Percentiles rank a stretch among this genome's conserved stretches.
phyloP scores from a whole-genome alignment of 73 alveolate genomes.

The Symbiodinium natans region DNA sequence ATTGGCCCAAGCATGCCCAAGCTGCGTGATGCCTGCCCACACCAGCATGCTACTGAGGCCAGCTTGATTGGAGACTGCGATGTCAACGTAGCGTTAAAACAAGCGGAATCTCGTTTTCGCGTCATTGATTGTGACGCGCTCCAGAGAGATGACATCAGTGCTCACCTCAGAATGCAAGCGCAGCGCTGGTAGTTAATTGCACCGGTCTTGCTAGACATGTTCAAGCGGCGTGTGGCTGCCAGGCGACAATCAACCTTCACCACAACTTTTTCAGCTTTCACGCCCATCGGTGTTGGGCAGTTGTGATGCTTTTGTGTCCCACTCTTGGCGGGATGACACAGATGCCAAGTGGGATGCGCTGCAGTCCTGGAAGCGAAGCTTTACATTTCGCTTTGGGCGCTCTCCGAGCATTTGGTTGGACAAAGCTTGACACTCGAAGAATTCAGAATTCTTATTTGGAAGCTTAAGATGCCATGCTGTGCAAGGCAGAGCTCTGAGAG shows the following conservation, averaged over 20 bases:
- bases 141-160: slow-evolving; percentile 37
- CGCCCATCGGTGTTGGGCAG: slow-evolving; percentile 24
- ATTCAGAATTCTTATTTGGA: too few species aligned
- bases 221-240: too few species aligned
- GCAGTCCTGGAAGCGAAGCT: neutral
- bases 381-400: neutral
- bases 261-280: neutral
- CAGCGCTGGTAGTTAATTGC: neutral
- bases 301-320: slow-evolving; percentile 77
- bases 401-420: slow-evolving; percentile 50
- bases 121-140: slow-evolving; percentile 34
- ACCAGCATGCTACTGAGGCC: slow-evolving; percentile 4
- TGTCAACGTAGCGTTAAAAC: neutral
- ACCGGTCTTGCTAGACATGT: too few species aligned
- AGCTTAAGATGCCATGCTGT: too few species aligned
- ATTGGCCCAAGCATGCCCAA: neutral
- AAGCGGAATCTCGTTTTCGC: slow-evolving; percentile 61
- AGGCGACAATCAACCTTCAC: neutral
- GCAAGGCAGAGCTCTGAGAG: too few species aligned
- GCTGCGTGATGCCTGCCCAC: too few species aligned
- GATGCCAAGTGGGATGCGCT: neutral
- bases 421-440: slow-evolving; percentile 60
- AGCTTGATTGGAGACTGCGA: slow-evolving; percentile 70
- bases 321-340: slow-evolving; percentile 81
- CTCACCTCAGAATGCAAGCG: neutral